Evolutionary conservation across 768 basidiomycete species (phyloP), one percentile per base, ranked within the genome.

Genomic region (Tricholoma bakamatsutake): DNA sequence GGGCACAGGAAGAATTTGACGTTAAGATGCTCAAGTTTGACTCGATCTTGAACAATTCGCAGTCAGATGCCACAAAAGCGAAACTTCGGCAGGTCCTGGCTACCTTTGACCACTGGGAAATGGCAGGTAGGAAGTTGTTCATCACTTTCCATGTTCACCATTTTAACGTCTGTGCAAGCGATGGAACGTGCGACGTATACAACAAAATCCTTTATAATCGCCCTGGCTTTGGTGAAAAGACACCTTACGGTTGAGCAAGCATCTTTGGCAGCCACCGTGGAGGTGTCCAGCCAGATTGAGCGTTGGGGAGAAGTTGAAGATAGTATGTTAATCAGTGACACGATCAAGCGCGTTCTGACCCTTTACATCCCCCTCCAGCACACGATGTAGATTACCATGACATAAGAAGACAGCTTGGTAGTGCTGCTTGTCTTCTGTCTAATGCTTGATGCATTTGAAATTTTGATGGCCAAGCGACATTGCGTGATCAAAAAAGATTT

Each of bases 251-350:
- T 84, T 1, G 91, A 99, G 63, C 76, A 93, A 65, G 95, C 96
- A 8, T 83, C 94, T 2, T 69, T 84, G 50, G 92, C 91, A 0
- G 81, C 93, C 6, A 87, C 88, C 52, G 95, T 96, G 7, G 97
- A 99, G 72, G 96, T 99, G 0, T 79, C 85, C 59, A 95, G 93
- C 67, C 96, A 98, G 73, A 98, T 98, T 57, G 84, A 95, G 70
- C 80, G 86, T 49, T 99, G 97, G 97, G 97, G 97, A n/a, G 96
- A 98, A 72, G 97, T 99, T 0, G 97, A 98, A 76, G 97, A 98
- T 69, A 92, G 96, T 98, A 65, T 77, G 97, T 78, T 30, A 21
- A 33, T 43, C 21, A 60, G 49, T 53, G 28, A 30, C 28, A 8
- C 15, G 10, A 31, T 31, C 46, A 47, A 50, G 21, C 7, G 30